Evolutionary conservation across 352 stramenopile species (phyloP).

Genomic region (Globisporangium lucens): DNA sequence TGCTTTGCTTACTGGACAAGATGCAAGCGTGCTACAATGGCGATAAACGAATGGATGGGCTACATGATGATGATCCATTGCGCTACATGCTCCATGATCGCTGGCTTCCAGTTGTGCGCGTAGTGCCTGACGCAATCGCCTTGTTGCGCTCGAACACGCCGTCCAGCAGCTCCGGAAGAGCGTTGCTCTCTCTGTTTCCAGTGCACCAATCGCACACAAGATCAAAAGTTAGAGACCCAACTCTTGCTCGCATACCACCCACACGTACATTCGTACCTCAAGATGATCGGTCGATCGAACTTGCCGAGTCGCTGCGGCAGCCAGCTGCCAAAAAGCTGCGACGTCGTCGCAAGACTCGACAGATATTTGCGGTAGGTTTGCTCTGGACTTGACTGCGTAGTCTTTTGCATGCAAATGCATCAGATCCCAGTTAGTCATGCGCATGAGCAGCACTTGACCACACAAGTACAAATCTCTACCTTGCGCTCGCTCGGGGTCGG

Average conservation of each 20-base stretch:
- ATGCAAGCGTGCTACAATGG: not conserved
- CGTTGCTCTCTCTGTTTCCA: constrained; percentile 4
- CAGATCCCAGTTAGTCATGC: not conserved
- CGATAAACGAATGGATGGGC: not conserved
- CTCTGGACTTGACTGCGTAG: not conserved
- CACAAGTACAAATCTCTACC: not conserved
- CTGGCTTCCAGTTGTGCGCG: not conserved
- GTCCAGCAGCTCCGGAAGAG: constrained; percentile 11
- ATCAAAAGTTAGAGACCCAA: not conserved
- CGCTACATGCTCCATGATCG: not conserved
- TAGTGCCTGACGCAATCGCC: not conserved
- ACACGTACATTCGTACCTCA: constrained; percentile 7
- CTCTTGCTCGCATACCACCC: not conserved
- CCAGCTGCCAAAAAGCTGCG: not conserved
- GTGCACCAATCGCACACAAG: not conserved
- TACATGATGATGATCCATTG: not conserved
- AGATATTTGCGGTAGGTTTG: not conserved
- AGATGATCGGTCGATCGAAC: constrained; percentile 8
- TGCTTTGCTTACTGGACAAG: not conserved
- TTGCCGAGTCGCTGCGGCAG: constrained; percentile 13
- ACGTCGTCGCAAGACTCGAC: not conserved
- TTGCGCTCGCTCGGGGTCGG: constrained; percentile 13
- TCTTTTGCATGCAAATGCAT: not conserved
- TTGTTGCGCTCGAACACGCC: constrained; percentile 16
- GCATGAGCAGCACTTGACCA: no score